phyloP scores from a whole-genome alignment of 805 yeast genomes.

The Lipomyces spencermartinsiae region DNA sequence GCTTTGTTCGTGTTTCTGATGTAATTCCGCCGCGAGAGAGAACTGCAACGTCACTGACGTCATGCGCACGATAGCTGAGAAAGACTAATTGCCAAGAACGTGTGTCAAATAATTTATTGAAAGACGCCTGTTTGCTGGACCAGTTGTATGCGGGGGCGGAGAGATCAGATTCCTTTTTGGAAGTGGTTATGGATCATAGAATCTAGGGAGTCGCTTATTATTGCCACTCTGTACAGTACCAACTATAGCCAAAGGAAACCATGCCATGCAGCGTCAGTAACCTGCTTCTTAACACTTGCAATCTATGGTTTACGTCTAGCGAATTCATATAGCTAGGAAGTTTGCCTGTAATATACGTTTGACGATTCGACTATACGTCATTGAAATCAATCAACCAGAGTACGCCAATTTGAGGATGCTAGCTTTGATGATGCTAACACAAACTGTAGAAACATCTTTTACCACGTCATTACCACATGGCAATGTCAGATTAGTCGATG shows the following conservation, averaged over 20 bases:
- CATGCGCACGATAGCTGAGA: not conserved
- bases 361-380: too few relatives aligned
- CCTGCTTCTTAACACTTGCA: not conserved
- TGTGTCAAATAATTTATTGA: too few relatives aligned
- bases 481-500: not conserved
- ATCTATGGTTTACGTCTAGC: not conserved
- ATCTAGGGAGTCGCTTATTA: not conserved
- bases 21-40: not conserved
- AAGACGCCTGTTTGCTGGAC: not conserved
- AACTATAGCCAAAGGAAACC: too few relatives aligned
- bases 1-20: not conserved
- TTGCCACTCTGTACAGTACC: not conserved
- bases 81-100: too few relatives aligned
- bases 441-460: not conserved
- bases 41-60: not conserved
- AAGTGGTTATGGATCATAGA: not conserved
- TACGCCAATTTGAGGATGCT: not conserved
- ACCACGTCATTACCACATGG: not conserved
- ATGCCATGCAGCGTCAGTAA: too few relatives aligned
- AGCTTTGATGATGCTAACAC: too few relatives aligned
- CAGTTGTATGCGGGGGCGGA: not conserved
- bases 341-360: not conserved
- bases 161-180: not conserved
- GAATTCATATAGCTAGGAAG: not conserved
- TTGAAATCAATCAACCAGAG: not conserved